Evolutionary conservation across 148 eudicot species (phyloP).

Genomic region (Camellia japonica): DNA sequence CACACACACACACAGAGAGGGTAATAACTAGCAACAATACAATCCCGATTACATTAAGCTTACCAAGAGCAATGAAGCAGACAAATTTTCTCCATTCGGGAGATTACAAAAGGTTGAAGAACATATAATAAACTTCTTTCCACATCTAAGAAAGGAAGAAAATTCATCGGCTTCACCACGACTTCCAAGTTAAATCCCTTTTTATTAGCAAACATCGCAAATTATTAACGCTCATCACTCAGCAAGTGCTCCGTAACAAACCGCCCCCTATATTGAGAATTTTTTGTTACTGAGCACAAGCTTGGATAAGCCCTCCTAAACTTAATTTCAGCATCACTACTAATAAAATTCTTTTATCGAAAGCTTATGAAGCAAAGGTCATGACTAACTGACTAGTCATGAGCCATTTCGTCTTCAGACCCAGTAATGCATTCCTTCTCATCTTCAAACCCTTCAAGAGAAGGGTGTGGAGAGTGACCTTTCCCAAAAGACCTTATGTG

Average conservation of each 20-base stretch:
- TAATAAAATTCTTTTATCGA: not conserved
- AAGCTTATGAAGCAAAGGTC: not conserved
- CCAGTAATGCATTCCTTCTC: slow-evolving; percentile 37
- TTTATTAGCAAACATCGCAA: slow-evolving; percentile 10
- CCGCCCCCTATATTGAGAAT: slow-evolving; percentile 27
- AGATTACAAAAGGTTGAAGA: slow-evolving; percentile 13
- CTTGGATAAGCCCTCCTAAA: slow-evolving; percentile 17
- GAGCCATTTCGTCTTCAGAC: slow-evolving; percentile 40
- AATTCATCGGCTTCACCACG: slow-evolving; percentile 63
- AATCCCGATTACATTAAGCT: not conserved
- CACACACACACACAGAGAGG: too few species aligned
- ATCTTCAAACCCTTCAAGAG: slow-evolving; percentile 46
- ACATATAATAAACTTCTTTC: not conserved
- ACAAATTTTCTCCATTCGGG: slow-evolving; percentile 45
- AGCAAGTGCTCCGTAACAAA: slow-evolving; percentile 20
- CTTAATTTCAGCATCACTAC: not conserved
- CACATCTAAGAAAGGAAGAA: slow-evolving; percentile 28
- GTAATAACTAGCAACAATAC: not conserved
- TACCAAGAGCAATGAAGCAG: slow-evolving; percentile 41
- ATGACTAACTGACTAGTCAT: not conserved
- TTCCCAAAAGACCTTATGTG: slow-evolving; percentile 19
- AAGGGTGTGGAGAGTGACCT: slow-evolving; percentile 40
- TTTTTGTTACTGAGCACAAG: slow-evolving; percentile 47
- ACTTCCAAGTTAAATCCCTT: slow-evolving; percentile 25
- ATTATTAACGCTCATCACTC: slow-evolving; percentile 14